Evolutionary conservation across 2,329 filamentous ascomycete genomes (phyloP), one percentile per base, ranked within the genome.

Genomic region (Didymella segeticola): DNA sequence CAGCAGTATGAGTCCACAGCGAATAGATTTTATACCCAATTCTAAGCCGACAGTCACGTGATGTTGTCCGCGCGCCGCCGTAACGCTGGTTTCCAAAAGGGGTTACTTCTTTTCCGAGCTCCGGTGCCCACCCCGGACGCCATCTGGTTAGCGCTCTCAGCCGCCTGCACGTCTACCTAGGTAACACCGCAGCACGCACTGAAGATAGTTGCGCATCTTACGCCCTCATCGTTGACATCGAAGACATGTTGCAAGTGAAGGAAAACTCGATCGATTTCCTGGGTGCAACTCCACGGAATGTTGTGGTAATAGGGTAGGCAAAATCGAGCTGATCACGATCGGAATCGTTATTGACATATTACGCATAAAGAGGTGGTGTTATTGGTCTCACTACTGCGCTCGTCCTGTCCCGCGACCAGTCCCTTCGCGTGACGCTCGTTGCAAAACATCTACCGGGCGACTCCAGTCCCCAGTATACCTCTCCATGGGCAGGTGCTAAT

Each of bases 401-500:
- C 17, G 17, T 39, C 11, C 37, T 39, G 37, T 39, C 37, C 22
- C 37, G 37, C 37, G 37, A 39, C 22, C 37, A 22, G 17, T 22
- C 17, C 22, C 17, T 39, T 25, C 17, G 22, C 37, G 37, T 39
- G 17, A 25, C 22, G 37, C 17, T 39, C 37, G 37, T 25, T 22
- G 37, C 37, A 25, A 39, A 39, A 25, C 37, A 39, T 25, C 17
- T 39, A 7, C 37, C 37, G 17, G 37, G 37, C 37, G 37, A 39
- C 23, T 39, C 17, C 37, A 25, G 22, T 25, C 17, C 22, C 17
- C 5, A 39, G 6, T 39, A 39, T 25, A 8, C 37, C 37, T 39
- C 37, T 22, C 37, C 37, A 39, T 39, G 37, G 37, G 37, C 37
- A 39, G 37, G 37, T 25, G 37, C 37, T 25, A 39, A 39, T 39